Evolutionary conservation across 2,329 filamentous ascomycete species (phyloP), one percentile per base, ranked within the genome.

Genomic region (Grosmannia huntii): DNA sequence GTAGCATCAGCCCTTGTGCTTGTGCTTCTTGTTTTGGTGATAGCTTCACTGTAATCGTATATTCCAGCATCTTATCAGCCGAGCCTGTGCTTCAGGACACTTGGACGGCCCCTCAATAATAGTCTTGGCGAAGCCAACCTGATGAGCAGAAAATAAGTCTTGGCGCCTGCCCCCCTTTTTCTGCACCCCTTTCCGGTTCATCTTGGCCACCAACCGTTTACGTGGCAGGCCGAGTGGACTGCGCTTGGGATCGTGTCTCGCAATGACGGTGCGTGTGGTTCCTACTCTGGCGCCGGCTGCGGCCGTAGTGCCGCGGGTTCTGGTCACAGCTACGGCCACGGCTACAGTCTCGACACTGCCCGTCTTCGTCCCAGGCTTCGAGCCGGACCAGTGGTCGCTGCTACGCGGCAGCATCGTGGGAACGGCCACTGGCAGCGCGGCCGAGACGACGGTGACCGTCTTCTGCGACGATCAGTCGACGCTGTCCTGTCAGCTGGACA

Each of bases 361-460:
- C 31, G 70, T 78, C 56, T 78, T 69, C 59, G 65, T 78, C 3
- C 76, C 76, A 0, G 71, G 72, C 44, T 78, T 76, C 56, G 61
- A 66, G 46, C 59, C 68, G 36, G 66, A 70, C n/a, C 69, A 72
- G 38, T 78, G 76, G 76, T 70, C 70, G 12, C 62, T 71, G 4
- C 66, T 77, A 53, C 73, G 74, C 53, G 76, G 76, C 16, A 78
- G 75, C 64, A 66, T 78, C 55, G 62, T 78, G 21, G 69, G 70
- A 38, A 6, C 48, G 19, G 38, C 19, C 14, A 25, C 21, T 12
- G 44, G 25, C 38, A 27, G 48, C 58, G 50, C 19, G 58, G 66
- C 11, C 66, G 66, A 71, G 60, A 78, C 76, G 19, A 73, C 73
- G 27, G 78, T 76, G 61, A 77, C 75, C 59, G 73, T 78, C 48